These are phyloP conservation scores for Circinella umbellata DNA, from an alignment of 371 early-diverging fungal species.

Conservation along the genomic window DNA sequence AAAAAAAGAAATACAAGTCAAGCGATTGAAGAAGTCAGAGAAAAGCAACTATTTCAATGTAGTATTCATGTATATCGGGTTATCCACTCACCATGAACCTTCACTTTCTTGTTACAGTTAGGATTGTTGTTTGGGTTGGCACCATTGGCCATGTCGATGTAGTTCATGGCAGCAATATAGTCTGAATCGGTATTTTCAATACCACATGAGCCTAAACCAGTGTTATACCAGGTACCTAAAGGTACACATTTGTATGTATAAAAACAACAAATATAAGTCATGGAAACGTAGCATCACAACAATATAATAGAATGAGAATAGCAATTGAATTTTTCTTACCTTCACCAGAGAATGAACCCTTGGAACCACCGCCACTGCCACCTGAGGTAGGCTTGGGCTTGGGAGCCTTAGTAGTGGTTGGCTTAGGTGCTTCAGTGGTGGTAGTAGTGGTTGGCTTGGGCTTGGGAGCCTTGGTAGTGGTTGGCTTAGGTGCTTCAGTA, in stretches of 20 bases:
- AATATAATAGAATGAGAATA: too few relatives aligned
- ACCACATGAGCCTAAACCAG: constrained; percentile 45
- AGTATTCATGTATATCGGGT: too few relatives aligned
- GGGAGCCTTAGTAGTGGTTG: constrained; percentile 1
- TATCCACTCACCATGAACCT: too few relatives aligned
- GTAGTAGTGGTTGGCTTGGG: constrained; percentile 10
- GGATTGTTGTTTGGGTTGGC: constrained; percentile 48
- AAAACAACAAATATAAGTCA: too few relatives aligned
- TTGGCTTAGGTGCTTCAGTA: constrained; percentile 1
- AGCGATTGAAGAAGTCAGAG: too few relatives aligned
- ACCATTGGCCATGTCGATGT: constrained; percentile 38
- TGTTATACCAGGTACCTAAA: constrained; percentile 28
- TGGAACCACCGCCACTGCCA: constrained; percentile 5
- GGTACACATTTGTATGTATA: too few relatives aligned
- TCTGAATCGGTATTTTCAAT: constrained; percentile 25
- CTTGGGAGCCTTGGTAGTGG: constrained; percentile 14
- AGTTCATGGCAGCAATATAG: constrained; percentile 41
- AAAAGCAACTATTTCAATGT: too few relatives aligned
- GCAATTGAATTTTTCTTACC: neutral
- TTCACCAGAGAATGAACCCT: constrained; percentile 35
- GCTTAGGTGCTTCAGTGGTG: constrained; percentile 3
- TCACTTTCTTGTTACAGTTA: constrained; percentile 30
- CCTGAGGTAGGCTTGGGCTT: constrained; percentile 7
- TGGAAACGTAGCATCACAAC: too few relatives aligned
- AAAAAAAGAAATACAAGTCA: too few relatives aligned